A percentile compares a stretch with the other conserved stretches of the same genome.
Evolutionary conservation across 2,329 filamentous ascomycete species (phyloP).

Genomic region (Venturia oleaginea): DNA sequence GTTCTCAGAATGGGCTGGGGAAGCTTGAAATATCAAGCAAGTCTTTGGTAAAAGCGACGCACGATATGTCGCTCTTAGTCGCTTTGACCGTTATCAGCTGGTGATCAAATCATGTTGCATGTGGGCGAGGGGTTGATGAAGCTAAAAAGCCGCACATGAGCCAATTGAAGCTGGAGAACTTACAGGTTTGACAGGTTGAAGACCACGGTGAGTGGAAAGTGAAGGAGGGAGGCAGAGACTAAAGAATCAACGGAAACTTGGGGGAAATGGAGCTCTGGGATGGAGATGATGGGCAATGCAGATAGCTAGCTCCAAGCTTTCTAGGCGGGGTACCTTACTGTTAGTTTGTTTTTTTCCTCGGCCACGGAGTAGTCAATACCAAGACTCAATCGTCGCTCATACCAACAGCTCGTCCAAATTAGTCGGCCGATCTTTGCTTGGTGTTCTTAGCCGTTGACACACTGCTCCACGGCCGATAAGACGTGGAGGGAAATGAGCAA

Average conservation of each 20-base stretch:
- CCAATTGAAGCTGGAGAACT: neutral
- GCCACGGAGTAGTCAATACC: neutral
- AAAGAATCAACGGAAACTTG: neutral
- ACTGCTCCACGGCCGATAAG: neutral
- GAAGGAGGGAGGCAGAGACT: neutral
- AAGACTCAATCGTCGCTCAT: neutral
- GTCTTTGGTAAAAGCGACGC: neutral
- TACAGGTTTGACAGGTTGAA: neutral
- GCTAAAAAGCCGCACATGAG: neutral
- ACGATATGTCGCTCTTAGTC: neutral
- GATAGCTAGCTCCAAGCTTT: slow-evolving; percentile 1
- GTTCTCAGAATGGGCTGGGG: no score
- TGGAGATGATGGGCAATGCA: neutral
- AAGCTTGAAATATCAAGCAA: neutral
- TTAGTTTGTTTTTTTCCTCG: neutral
- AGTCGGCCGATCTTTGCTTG: slow-evolving; percentile 1
- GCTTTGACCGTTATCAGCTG: neutral
- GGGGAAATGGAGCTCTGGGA: neutral
- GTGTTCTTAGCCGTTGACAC: neutral
- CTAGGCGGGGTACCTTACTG: neutral
- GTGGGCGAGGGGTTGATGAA: neutral
- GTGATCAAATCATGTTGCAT: neutral
- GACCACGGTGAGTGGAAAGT: neutral
- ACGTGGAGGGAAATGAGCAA: neutral
- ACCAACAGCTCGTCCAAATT: neutral